These are phyloP conservation scores for Mycosphaerelloides madeirae DNA, from an alignment of 2,329 filamentous ascomycete species.

Conservation along the genomic window DNA sequence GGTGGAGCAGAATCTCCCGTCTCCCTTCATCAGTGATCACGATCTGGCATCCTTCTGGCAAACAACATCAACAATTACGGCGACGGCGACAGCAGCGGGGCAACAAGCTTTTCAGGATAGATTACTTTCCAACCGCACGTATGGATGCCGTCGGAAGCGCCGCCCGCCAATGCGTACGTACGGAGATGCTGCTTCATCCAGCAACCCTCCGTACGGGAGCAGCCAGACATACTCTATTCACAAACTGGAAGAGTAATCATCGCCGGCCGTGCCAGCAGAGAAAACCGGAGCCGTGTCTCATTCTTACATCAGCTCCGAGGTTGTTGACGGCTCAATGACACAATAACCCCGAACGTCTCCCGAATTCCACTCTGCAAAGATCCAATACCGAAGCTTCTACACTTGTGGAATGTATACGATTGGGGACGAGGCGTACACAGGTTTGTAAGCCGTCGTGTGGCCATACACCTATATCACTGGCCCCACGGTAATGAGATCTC, in stretches of 20 bases:
- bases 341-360: slow-evolving; percentile 5
- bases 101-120: slow-evolving; percentile 1
- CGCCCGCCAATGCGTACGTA: too few species aligned
- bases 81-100: background rate
- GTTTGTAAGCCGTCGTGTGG: slow-evolving; percentile 4
- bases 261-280: too few species aligned
- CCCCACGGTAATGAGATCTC: too few species aligned
- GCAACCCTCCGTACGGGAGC: too few species aligned
- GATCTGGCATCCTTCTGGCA: background rate
- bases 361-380: background rate
- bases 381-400: slow-evolving; percentile 2
- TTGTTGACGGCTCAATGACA: slow-evolving; percentile 3
- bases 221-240: background rate
- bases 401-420: too few species aligned
- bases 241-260: background rate
- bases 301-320: slow-evolving; percentile 6
- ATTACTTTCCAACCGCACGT: too few species aligned
- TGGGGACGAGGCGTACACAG: background rate
- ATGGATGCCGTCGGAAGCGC: too few species aligned
- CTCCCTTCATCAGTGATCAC: background rate
- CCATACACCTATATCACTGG: too few species aligned
- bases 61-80: background rate
- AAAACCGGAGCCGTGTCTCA: too few species aligned
- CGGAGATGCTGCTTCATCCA: too few species aligned
- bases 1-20: too few species aligned